Evolutionary conservation across 2,329 filamentous ascomycete species (phyloP), one percentile per base, ranked within the genome.

Genomic region (Trichoderma citrinoviride): DNA sequence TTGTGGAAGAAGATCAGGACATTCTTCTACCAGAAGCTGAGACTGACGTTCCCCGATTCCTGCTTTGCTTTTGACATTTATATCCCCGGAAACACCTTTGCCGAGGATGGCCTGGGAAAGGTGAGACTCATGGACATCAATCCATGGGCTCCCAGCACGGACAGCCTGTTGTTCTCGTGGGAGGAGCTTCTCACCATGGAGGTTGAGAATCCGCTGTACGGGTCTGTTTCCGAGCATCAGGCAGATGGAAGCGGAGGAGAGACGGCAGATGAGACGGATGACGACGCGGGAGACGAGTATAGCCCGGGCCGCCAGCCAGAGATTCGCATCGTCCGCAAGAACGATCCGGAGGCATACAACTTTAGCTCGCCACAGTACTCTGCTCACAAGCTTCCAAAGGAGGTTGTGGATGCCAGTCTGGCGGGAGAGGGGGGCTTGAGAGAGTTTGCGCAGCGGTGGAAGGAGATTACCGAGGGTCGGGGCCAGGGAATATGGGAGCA

Each of bases 41-140:
- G 89, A 66, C 83, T 90, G 69, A 90, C 87, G 0, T 98, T 98
- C 71, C 90, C 91, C 0, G 94, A 98, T 67, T 83, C 86, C 3
- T 90, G 87, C 75, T 98, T 97, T 71, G 86, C 87, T 0, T 97
- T 99, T 72, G 95, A 99, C 74, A 89, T 97, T 49, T 98, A 99
- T 73, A 85, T 99, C 1, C 93, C 94, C 1, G 86, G 89, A 68
- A 84, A 71, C 80, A 85, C 72, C 77, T 68, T 76, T 17, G 76
- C 88, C 15, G 75, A 79, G 27, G 82, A 83, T 29, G 81, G 90
- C 1, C 85, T 96, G 63, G 87, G 91, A 55, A 84, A 86, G 54
- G 91, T 96, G 2, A 90, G 93, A 80, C 81, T 99, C 12, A 89
- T 99, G 55, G 95, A 99, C 74, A 90, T 99, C 73, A 98, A 98